Evolutionary conservation across 192 early-diverging fungal genomes (phyloP).

Genomic region (Backusella mclennaniae): DNA sequence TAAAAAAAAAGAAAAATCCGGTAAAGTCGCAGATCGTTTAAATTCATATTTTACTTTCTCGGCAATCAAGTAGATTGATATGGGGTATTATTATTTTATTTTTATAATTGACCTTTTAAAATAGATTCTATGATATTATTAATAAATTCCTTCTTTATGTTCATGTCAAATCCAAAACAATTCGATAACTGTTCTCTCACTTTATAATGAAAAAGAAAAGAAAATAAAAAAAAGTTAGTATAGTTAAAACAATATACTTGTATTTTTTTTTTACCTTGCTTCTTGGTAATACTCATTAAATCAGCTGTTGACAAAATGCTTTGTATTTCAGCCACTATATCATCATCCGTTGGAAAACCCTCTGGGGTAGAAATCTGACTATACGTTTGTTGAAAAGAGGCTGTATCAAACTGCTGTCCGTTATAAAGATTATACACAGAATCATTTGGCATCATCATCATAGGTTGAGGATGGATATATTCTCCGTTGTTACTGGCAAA

Average conservation of each 20-base stretch:
- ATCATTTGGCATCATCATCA: conserved; percentile 1
- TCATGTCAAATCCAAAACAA: conserved; percentile 83
- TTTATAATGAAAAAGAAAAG: conserved; percentile 26
- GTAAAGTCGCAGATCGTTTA: not conserved
- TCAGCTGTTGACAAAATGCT: conserved; percentile 84
- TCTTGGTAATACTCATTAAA: conserved; percentile 98
- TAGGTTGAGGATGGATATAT: not conserved
- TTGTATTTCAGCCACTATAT: conserved; percentile 61
- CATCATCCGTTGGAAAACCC: conserved; percentile 59
- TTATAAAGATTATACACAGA: not conserved
- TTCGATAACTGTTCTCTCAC: conserved; percentile 87
- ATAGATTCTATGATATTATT: conserved; percentile 81
- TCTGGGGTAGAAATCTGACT: conserved; percentile 9
- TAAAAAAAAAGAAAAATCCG: not conserved
- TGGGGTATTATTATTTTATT: not conserved
- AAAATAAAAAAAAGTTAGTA: conserved; percentile 30
- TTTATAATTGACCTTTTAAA: conserved; percentile 42
- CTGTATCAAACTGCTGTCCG: not conserved
- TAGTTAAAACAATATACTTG: not conserved
- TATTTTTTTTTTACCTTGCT: conserved; percentile 58
- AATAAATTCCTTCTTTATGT: conserved; percentile 79
- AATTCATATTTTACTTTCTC: not conserved
- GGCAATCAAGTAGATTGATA: not conserved
- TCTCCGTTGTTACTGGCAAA: not conserved
- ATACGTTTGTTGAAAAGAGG: not conserved